Evolutionary conservation across 768 basidiomycete genomes (phyloP), one percentile per base, ranked within the genome.

Genomic region (Mycena albidolilacea): DNA sequence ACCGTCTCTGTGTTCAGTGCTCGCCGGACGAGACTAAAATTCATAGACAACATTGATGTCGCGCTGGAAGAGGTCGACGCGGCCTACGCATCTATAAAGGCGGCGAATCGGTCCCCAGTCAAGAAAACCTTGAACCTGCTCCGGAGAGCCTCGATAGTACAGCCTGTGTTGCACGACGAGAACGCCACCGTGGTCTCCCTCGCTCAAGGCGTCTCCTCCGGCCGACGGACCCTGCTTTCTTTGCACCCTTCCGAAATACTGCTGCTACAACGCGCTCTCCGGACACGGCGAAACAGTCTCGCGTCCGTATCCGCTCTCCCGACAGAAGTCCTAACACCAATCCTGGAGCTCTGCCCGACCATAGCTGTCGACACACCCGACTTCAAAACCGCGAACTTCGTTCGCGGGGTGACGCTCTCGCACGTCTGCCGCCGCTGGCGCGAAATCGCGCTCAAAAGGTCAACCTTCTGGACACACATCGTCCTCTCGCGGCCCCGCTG

Each of bases 381-480:
- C 1, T 74, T 71, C 30, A n/a, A 11, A 21, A 63, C 73, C 2
- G 35, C 30, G 1, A 57, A 69, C 7, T 75, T 75, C 14, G 60
- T 65, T 7, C 7, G 6, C 5, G 67, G 43, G 8, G 8, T 68
- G 37, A 37, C 8, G 7, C 37, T 71, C 3, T 21, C 64, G 2
- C 74, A 75, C 37, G 74, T 75, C 11, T 75, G 74, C 41, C 66
- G 62, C 10, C 60, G 67, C n/a, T 75, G 74, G 74, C 74, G 74
- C 38, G 61, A 64, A 19, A 52, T 69, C 50, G 62, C 70, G 5
- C 12, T 71, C 46, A 38, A n/a, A 12, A 64, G 44, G 38, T 21
- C 70, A 19, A 5, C 60, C 1, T 69, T 71, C 21, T 75, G 74
- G 74, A 30, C 74, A 0, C 21, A 64, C 21, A 75, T 75, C 43